Evolutionary conservation across 1,284 basidiomycete genomes (phyloP), one percentile per base, ranked within the genome.

Genomic region (Trichosporon sp.): DNA sequence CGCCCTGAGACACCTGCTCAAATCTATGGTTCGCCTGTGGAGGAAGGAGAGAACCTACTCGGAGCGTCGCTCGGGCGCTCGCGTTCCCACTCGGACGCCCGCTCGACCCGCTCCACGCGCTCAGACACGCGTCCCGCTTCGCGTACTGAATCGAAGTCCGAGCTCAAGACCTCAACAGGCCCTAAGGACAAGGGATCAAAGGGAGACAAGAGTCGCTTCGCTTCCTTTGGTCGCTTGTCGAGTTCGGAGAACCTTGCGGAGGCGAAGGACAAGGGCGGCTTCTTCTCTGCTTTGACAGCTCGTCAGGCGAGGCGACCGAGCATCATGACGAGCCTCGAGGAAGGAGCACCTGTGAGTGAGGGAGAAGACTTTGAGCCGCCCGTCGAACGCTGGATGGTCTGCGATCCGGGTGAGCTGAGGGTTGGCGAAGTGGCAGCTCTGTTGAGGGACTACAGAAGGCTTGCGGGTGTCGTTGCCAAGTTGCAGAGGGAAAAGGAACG

Each of bases 381-480:
- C 35, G 26, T 40, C 48, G 43, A 38, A 37, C 35, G 32, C n/a
- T 65, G 40, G 10, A 32, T 46, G 69, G 69, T 12, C 12, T 61
- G 59, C 8, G 67, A 72, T 61, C 16, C 67, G 73, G 91, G 90
- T 74, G 85, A 87, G 1, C 86, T 88, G 65, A 91, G 90, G 69
- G 92, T 94, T 26, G 88, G 89, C 0, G 93, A 95, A 77, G 89
- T 94, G 1, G 88, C 87, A 0, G 89, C 90, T 72, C 85, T 95
- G 48, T 83, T 95, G 76, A 83, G 85, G 37, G 93, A 94, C 74
- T 94, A 95, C 81, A 88, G 89, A 72, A 85, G 90, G 61, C 68
- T 85, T 12, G 84, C 79, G 10, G 76, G 71, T 12, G 73, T 79
- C 4, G 70, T 83, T 35, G 71, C 72, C 4, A 65, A 68, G 38